Base-by-base conservation (phyloP, 2,329 filamentous ascomycete species). In the Phyllosticta citrichinensis region DNA sequence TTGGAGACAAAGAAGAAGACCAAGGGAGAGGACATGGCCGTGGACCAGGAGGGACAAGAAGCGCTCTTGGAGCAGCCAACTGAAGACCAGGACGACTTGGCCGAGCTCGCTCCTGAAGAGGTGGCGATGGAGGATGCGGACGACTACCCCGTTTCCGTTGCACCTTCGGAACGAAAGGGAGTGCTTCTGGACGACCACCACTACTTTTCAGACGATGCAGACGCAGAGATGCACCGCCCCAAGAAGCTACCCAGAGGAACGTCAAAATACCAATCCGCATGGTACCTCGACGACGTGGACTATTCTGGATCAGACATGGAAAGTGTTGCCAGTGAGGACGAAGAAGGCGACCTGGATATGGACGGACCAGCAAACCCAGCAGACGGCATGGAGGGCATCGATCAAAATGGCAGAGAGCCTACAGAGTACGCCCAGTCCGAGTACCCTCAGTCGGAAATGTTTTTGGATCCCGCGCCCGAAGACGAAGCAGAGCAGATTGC, bases 121-220 rank as follows among this genome's bases (percentile, higher is more conserved):
- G 82, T 86, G 2, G 79, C 84, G 62, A 94, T 96, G 90, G 79
- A 84, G 24, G 88, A 89, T 63, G 82, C 84, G 22, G 83, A 83
- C 22, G 74, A 74, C 35, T 74, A 74, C 40, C 69, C 77, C 8
- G 65, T 69, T 14, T 80, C 71, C 70, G 76, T 76, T 62, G 80
- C 67, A 71, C 79, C 63, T 66, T 82, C 68, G 25, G 77, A 79
- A 62, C 70, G 78, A 70, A 96, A 93, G 75, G 94, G 93, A 65
- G 94, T 99, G 1, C 78, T 99, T 51, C 80, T 99, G 10, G 94
- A 99, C 66, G 93, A 97, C 66, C 93, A 99, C 73, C 93, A 97
- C 72, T 99, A 99, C 74, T 99, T 97, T 71, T 92, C 92, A 0
- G 93, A 97, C 52, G 87, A 94, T 58, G 78, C 80, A 5, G 80